A percentile compares a stretch with the other conserved stretches of the same genome.
Conservation (phyloP, 225 moss, liverwort and hornwort genomes). For the Asterella californica region DNA sequence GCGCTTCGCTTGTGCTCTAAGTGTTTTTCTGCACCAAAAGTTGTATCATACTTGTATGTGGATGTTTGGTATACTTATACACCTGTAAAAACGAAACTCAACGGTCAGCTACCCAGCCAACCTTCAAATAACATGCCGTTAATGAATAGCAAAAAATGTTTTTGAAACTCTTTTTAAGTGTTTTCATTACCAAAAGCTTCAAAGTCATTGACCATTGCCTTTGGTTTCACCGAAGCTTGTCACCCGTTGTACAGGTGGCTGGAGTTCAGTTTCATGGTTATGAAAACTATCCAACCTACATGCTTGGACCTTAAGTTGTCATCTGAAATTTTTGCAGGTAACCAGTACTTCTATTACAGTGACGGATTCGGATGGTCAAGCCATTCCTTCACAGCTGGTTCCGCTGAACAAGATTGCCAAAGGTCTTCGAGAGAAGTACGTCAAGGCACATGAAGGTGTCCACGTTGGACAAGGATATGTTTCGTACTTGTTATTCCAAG, state of each 20-base stretch:
- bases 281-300: neutral
- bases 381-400: conserved; percentile 74
- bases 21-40: neutral
- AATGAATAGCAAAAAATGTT: neutral
- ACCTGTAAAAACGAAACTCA: too few relatives aligned
- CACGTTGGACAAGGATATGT: conserved; percentile 32
- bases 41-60: neutral
- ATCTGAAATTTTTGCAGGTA: conserved; percentile 43
- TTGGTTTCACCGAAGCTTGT: too few relatives aligned
- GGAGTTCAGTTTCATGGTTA: neutral
- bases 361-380: conserved; percentile 59
- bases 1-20: neutral
- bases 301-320: neutral
- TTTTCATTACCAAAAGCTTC: too few relatives aligned
- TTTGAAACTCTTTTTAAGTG: too few relatives aligned
- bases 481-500: conserved; percentile 69
- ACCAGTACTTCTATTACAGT: conserved; percentile 68
- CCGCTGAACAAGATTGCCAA: conserved; percentile 59
- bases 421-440: conserved; percentile 58
- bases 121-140: too few relatives aligned
- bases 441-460: conserved; percentile 45
- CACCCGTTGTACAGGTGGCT: too few relatives aligned
- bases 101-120: too few relatives aligned
- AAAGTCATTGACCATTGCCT: too few relatives aligned
- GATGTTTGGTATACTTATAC: too few relatives aligned